Base-by-base conservation (phyloP, 257 asterid genomes). In the Nyctanthes arbortristis region DNA sequence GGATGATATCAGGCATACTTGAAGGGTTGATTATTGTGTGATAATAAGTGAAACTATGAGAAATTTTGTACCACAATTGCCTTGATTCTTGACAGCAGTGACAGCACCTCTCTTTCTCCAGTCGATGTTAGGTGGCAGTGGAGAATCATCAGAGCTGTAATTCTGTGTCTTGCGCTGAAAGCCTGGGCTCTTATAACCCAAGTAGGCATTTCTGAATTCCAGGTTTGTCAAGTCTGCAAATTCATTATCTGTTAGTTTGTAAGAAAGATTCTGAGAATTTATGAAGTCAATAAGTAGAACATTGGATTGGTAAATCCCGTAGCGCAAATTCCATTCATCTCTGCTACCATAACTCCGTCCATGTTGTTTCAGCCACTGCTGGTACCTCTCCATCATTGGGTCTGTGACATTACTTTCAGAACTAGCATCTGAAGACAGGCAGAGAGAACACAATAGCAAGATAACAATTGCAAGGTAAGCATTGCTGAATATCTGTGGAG, bases 101-200 rank as follows among this genome's bases (percentile, higher is more conserved):
- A 89, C 96, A 22, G 86, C 91, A 3, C 89, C 87, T 0, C 36
- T 58, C 79, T 76, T 81, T 78, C 89, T 82, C 95, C 95, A 91
- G 75, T 89, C 97, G 10, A 81, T 62, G 74, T 76, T 73, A 4
- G 69, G 9, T 4, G 91, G 86, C 32, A 68, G 25, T n/a, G 5
- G 27, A 55, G 14, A 37, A 16, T 2, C 16, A 35, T 11, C 13
- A 18, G 0, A 29, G 3, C 69, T 65, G 49, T 20, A 30, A 66
- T 67, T 73, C 2, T 37, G 18, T 25, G 3, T 24, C 22, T 60
- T 31, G 54, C 5, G 43, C 29, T 68, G 16, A 27, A 5, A 43
- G 36, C 16, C 14, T 2, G 4, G 57, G 3, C 67, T 34, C 63
- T 68, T 77, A 70, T 84, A 82, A 67, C 93, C 96, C 39, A 83